Percentiles rank a stretch among this genome's conserved stretches.
phyloP scores from a whole-genome alignment of 768 basidiomycete genomes.

The Auriscalpium vulgare region DNA sequence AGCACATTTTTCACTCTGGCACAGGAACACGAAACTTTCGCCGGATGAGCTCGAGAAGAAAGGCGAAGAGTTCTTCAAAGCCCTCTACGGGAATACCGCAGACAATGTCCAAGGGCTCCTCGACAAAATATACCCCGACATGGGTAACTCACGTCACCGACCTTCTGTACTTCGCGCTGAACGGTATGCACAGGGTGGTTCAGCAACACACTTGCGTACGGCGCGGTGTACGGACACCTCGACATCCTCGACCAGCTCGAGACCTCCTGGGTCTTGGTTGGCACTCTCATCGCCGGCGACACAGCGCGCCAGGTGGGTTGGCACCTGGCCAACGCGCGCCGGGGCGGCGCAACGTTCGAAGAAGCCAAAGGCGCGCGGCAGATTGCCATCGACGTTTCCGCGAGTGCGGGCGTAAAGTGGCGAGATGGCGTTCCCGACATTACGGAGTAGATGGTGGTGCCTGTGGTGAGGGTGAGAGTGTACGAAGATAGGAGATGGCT shows the following conservation, averaged over 20 bases:
- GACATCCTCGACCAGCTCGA: conserved; percentile 42
- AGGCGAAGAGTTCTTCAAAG: conserved; percentile 38
- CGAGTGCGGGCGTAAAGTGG: conserved; percentile 44
- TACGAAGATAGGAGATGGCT: not conserved
- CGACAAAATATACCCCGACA: conserved; percentile 48
- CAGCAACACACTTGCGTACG: conserved; percentile 47
- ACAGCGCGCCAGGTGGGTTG: conserved; percentile 57
- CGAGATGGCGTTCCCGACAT: conserved; percentile 42
- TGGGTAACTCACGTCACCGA: conserved; percentile 34
- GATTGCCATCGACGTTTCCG: conserved; percentile 46
- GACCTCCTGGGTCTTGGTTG: conserved; percentile 53
- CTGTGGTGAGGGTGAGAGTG: not conserved
- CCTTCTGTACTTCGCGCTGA: not conserved
- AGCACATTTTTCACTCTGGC: not conserved
- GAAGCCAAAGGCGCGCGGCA: conserved; percentile 46
- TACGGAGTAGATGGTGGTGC: not conserved
- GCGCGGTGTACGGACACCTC: conserved; percentile 43
- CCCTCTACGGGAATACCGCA: conserved; percentile 51
- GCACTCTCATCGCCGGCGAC: conserved; percentile 53
- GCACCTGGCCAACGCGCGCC: conserved; percentile 52
- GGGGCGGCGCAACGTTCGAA: conserved; percentile 45
- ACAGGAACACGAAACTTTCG: conserved; percentile 34
- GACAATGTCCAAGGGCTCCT: conserved; percentile 39
- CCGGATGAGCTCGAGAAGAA: conserved; percentile 34
- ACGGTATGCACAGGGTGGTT: conserved; percentile 38